A percentile compares a stretch with the other conserved stretches of the same genome.
Conservation (phyloP, 345 rosid genomes). For the Melaleuca alternifolia region DNA sequence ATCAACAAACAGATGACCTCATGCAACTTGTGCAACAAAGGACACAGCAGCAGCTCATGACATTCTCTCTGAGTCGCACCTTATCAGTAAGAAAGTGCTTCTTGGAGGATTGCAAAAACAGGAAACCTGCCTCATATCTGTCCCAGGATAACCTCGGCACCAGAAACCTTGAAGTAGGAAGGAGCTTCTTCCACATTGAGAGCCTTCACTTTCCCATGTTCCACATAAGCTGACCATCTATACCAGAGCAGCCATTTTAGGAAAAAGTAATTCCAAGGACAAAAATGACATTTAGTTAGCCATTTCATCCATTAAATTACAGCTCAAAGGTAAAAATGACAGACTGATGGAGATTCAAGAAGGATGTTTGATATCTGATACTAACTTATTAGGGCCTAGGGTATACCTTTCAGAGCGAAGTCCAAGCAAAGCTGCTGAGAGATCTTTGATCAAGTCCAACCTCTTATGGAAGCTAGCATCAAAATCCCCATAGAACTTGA, state of each 20-base stretch:
- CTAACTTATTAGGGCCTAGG: fast-evolving
- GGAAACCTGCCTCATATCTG: slow-evolving; percentile 32
- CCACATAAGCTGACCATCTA: slow-evolving; percentile 93
- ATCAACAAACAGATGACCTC: no score
- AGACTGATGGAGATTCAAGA: background rate
- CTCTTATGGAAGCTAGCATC: no score
- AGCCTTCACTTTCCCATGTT: slow-evolving; percentile 69
- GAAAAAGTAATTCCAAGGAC: background rate
- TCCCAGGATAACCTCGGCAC: slow-evolving; percentile 69
- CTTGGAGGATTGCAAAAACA: background rate
- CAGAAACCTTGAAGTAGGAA: slow-evolving; percentile 78
- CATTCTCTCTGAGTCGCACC: background rate
- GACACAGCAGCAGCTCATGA: background rate
- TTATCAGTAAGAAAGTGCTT: background rate
- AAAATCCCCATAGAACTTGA: no score
- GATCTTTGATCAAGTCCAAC: no score
- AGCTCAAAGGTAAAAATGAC: background rate
- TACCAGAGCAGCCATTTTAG: background rate
- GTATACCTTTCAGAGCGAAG: no score
- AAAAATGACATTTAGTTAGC: background rate
- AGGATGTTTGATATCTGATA: background rate
- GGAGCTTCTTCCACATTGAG: slow-evolving; percentile 84
- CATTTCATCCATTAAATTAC: background rate
- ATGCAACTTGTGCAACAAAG: no score
- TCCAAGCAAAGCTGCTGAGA: no score